Percentiles rank a stretch among this genome's conserved stretches.
These are phyloP conservation scores for Aegilops bicornis DNA, from an alignment of 176 grass and related monocot species.

Conservation along the genomic window DNA sequence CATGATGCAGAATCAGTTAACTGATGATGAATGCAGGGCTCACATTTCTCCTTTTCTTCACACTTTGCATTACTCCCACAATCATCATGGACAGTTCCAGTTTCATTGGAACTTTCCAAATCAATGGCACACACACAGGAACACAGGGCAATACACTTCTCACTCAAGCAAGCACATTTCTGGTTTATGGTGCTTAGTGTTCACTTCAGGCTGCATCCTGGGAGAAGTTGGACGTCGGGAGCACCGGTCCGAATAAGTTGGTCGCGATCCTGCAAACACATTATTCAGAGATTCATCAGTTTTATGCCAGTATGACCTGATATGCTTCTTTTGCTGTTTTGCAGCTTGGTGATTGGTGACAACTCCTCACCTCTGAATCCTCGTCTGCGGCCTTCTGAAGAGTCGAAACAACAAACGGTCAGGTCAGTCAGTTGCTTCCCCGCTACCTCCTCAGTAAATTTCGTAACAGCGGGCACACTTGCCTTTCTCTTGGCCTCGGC, in stretches of 20 bases:
- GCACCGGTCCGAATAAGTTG: conserved; percentile 2
- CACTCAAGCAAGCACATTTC: neutral
- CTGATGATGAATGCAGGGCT: neutral
- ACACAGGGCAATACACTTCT: neutral
- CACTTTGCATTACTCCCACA: neutral
- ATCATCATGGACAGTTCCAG: neutral
- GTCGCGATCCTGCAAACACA: neutral
- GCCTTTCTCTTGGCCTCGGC: conserved; percentile 48
- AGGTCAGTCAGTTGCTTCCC: conserved; percentile 53
- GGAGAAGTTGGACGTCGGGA: neutral
- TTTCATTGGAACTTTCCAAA: neutral
- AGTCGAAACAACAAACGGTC: conserved; percentile 37
- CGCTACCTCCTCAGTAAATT: conserved; percentile 52
- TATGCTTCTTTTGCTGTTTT: neutral
- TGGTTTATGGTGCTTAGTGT: neutral
- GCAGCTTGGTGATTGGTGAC: neutral
- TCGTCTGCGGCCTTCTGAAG: conserved; percentile 59
- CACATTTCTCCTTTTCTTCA: neutral
- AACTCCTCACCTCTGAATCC: conserved; percentile 59
- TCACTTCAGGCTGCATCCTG: conserved; percentile 24
- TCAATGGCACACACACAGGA: neutral
- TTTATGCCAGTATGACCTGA: neutral
- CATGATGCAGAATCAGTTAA: neutral
- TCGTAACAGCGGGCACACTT: conserved; percentile 51
- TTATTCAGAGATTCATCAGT: neutral